Base-by-base conservation (phyloP, 495 filamentous ascomycete species). In the Cercophora samala region DNA sequence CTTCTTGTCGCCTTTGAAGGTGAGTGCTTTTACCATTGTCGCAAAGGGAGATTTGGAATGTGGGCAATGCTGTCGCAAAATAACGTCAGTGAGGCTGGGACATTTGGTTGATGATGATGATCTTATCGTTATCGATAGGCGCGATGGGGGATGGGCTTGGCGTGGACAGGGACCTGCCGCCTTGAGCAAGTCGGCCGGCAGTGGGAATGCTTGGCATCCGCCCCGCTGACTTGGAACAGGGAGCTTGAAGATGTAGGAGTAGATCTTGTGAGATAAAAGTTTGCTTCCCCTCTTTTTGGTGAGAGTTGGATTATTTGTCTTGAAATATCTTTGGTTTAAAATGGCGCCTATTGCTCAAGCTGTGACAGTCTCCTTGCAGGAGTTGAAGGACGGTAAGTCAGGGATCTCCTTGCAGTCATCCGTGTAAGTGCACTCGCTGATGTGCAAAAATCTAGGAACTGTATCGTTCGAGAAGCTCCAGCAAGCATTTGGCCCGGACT, bases 1-100 rank as follows among this genome's bases (percentile, higher is more conserved):
- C 79, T 94, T 93, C 76, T 93, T 97, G 78, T 99, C 96, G 81
- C 95, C 95, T 82, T 99, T 99, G 83, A 99, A 99, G 51, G 85
- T 82, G 56, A 99, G 83, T 56, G 94, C 86, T 76, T 96, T 97
- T 62, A 96, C 84, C 86, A 89, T 89, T 5, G 66, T 69, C 22
- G 53, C 53, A 19, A 23, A 5, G n/a, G 1, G 53, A 11, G 54
- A 58, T 58, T 3, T 15, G 17, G 23, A n/a, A 29, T 11, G 17
- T 13, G 25, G n/a, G n/a, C n/a, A n/a, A 60, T 25, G 58, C 8
- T 24, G 58, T 60, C 8, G 58, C 58, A 25, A 56, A n/a, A 56
- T 17, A 22, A 24, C 54, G 54, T 22, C 54, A 24, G 54, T 58
- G 54, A 60, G 58, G 24, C 58, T 25, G 22, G 58, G 58, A 23